These are phyloP conservation scores for Tolypocladium album DNA, from an alignment of 2,329 filamentous ascomycete genomes.

Conservation along the genomic window DNA sequence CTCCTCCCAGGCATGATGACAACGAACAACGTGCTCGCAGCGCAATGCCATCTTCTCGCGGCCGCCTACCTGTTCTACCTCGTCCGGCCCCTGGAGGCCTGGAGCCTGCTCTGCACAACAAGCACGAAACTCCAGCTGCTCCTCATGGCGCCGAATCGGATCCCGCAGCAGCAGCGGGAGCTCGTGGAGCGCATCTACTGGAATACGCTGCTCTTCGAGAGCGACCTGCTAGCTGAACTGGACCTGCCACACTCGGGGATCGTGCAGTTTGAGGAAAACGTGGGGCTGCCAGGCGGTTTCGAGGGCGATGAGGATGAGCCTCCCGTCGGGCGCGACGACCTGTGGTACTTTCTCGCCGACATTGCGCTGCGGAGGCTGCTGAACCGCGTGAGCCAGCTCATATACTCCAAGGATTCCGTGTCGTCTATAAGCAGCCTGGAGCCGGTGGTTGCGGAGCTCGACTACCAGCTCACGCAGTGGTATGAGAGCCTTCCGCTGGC, in stretches of 20 bases:
- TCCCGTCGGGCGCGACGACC: conserved; percentile 57
- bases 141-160: conserved; percentile 60
- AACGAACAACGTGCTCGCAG: conserved; percentile 64
- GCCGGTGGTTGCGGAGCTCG: conserved; percentile 68
- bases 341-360: conserved; percentile 81
- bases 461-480: conserved; percentile 77
- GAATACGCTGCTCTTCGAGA: conserved; percentile 74
- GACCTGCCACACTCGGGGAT: conserved; percentile 77
- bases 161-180: conserved; percentile 61
- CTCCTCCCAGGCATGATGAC: conserved; percentile 71
- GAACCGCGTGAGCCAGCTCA: conserved; percentile 69
- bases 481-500: conserved; percentile 67
- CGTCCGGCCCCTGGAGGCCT: conserved; percentile 72
- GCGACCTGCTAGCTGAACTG: conserved; percentile 66
- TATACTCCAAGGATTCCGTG: conserved; percentile 65
- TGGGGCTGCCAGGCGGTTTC: conserved; percentile 69
- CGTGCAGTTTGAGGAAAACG: conserved; percentile 70
- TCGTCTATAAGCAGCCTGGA: conserved; percentile 63
- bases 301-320: conserved; percentile 56
- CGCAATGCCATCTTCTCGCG: conserved; percentile 71
- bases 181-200: conserved; percentile 72
- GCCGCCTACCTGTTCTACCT: conserved; percentile 77
- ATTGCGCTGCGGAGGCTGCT: conserved; percentile 68
- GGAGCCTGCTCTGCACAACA: conserved; percentile 68
- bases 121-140: conserved; percentile 74